A percentile compares a stretch with the other conserved stretches of the same genome.
phyloP scores from a whole-genome alignment of 2,329 filamentous ascomycete genomes.

The Xylaria digitata region DNA sequence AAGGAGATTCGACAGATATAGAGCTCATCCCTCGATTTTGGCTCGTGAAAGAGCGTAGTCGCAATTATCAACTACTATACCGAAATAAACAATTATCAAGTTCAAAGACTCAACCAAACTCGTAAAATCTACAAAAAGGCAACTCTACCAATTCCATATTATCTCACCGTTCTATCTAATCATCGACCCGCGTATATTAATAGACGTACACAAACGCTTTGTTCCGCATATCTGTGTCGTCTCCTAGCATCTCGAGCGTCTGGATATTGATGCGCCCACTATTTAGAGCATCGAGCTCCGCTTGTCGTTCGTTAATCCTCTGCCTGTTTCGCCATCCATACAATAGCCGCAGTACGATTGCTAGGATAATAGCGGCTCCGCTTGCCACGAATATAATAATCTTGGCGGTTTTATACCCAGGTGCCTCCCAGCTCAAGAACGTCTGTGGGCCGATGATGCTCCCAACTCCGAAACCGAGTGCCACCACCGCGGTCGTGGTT shows the following conservation, averaged over 20 bases:
- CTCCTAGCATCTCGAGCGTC: slow-evolving; percentile 17
- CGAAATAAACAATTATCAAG: slow-evolving; percentile 13
- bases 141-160: background rate
- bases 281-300: slow-evolving; percentile 31
- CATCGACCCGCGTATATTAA: slow-evolving; percentile 8
- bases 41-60: background rate
- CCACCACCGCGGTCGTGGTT: slow-evolving; percentile 50
- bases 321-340: slow-evolving; percentile 40
- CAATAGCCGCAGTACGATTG: slow-evolving; percentile 43
- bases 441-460: slow-evolving; percentile 69
- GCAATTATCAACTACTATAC: background rate
- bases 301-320: slow-evolving; percentile 27
- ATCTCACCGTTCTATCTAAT: background rate
- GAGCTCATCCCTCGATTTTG: slow-evolving; percentile 31
- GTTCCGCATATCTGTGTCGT: slow-evolving; percentile 35
- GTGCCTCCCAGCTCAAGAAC: slow-evolving; percentile 63
- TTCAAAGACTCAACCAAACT: background rate
- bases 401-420: slow-evolving; percentile 64
- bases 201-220: slow-evolving; percentile 37
- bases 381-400: slow-evolving; percentile 64
- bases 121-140: background rate
- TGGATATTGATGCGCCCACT: slow-evolving; percentile 22
- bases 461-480: slow-evolving; percentile 58
- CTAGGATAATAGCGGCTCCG: slow-evolving; percentile 14
- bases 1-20: slow-evolving; percentile 89